phyloP scores from a whole-genome alignment of 805 yeast genomes.

The Saccharomycopsis olivae region DNA sequence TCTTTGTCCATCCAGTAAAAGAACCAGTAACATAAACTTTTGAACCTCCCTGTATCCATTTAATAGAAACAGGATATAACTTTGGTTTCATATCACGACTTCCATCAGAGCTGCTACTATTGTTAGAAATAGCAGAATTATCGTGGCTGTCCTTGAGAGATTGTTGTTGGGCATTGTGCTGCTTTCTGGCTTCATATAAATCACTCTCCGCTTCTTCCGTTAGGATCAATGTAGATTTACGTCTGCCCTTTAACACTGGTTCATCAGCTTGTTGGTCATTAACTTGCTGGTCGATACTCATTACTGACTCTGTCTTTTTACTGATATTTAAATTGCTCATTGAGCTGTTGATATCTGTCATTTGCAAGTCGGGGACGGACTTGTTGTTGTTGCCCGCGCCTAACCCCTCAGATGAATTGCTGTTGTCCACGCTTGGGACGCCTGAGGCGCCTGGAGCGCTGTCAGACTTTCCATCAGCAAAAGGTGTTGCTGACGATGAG shows the following conservation, averaged over 20 bases:
- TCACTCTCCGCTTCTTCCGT: slow-evolving; percentile 58
- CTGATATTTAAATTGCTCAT: slow-evolving; percentile 8
- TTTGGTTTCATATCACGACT: slow-evolving; percentile 5
- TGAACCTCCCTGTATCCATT: slow-evolving; percentile 95
- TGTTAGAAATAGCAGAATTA: slow-evolving; percentile 11
- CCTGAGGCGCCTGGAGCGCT: too few species aligned
- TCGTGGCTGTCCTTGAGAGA: slow-evolving; percentile 10
- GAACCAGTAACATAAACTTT: slow-evolving; percentile 96
- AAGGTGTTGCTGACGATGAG: too few species aligned
- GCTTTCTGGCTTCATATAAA: slow-evolving; percentile 31
- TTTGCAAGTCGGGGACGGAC: slow-evolving; percentile 9
- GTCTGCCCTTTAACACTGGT: too few species aligned
- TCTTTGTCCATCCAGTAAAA: slow-evolving; percentile 96
- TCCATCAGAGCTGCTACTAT: slow-evolving; percentile 6
- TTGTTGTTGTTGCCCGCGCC: too few species aligned
- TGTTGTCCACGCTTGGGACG: too few species aligned
- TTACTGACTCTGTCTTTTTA: slow-evolving; percentile 12
- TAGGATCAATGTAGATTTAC: slow-evolving; percentile 63
- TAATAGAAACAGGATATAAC: slow-evolving; percentile 48
- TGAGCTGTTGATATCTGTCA: slow-evolving; percentile 10
- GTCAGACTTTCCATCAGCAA: too few species aligned
- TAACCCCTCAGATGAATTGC: too few species aligned
- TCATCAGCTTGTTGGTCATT: slow-evolving; percentile 12
- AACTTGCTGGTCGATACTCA: slow-evolving; percentile 14
- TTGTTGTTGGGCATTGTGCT: slow-evolving; percentile 13